Base-by-base conservation (phyloP, 1,139 yeast genomes). In the Saccharomyces hybrid region DNA sequence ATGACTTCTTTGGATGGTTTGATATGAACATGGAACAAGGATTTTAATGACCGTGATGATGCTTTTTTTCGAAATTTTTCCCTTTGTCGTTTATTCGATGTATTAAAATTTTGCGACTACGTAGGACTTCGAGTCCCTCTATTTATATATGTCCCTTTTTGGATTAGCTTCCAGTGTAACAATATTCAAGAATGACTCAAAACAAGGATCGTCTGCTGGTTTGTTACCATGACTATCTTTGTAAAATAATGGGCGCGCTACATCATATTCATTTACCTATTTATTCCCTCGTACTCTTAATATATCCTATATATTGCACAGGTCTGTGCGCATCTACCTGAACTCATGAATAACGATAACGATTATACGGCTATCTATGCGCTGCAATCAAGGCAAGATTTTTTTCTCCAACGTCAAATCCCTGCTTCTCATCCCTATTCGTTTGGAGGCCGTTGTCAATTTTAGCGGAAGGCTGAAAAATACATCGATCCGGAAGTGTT, bases 1-100 rank as follows among this genome's bases (percentile, higher is more conserved):
- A 90, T 67, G 97, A 90, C 67, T 86, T 91, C 66, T 75, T 91
- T 52, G 97, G 97, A n/a, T 91, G 97, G 97, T 86, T 90, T 75
- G 97, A 90, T 67, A 83, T 77, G 64, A 79, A 80, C 59, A 78
- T 79, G 82, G 80, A 79, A 4, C 83, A 83, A 0, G 82, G 78
- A 57, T 80, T 80, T 61, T 80, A 60, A 66, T 16, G 54, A 9
- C 31, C 13, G 30, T 27, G 30, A 27, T 27, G 30, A 27, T n/a
- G 20, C 14, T 32, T 32, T 4, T 32, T 32, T 32, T 3, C 38
- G 14, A 4, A 32, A 13, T 1, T 5, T 32, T 32, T 32, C 14
- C 38, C 38, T 8, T 32, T 2, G 8, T 32, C 38, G 14, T 32
- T 32, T 32, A 32, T n/a, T 32, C 14, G 14, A 32, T 32, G n/a